These are phyloP conservation scores for Monosporascus sp. DNA, from an alignment of 2,329 filamentous ascomycete genomes.

Conservation along the genomic window DNA sequence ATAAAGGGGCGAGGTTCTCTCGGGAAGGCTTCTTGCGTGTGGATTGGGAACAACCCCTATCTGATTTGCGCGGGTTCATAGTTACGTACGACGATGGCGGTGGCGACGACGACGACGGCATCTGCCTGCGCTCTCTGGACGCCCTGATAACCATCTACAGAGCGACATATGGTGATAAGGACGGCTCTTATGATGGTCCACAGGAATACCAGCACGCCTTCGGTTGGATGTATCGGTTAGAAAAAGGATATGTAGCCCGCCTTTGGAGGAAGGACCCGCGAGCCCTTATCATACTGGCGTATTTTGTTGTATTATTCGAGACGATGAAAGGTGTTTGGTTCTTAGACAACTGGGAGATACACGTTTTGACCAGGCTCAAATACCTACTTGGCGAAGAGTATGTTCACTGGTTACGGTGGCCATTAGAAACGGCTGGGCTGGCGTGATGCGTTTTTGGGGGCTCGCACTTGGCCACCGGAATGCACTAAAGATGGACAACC, in stretches of 20 bases:
- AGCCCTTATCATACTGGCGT: constrained; percentile 11
- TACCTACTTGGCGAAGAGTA: neutral
- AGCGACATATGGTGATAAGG: constrained; percentile 5
- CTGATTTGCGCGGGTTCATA: neutral
- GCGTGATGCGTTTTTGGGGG: too few relatives aligned
- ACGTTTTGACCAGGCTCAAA: neutral
- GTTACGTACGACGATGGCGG: neutral
- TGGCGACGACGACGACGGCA: neutral
- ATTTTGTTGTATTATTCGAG: constrained; percentile 2
- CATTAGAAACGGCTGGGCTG: neutral
- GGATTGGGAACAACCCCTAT: neutral
- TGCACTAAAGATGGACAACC: too few relatives aligned
- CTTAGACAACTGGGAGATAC: constrained; percentile 4
- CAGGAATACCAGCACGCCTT: constrained; percentile 16
- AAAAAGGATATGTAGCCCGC: constrained; percentile 20
- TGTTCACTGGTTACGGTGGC: neutral
- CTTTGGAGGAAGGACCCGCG: constrained; percentile 21
- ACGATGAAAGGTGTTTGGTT: constrained; percentile 3
- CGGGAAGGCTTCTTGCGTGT: neutral
- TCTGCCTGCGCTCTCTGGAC: neutral
- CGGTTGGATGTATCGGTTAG: constrained; percentile 24
- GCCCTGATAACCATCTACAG: neutral
- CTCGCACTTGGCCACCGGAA: too few relatives aligned
- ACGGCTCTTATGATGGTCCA: constrained; percentile 13
- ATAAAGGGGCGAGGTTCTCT: neutral